Base-by-base conservation (phyloP, 768 basidiomycete genomes). In the Tricholoma bakamatsutake region DNA sequence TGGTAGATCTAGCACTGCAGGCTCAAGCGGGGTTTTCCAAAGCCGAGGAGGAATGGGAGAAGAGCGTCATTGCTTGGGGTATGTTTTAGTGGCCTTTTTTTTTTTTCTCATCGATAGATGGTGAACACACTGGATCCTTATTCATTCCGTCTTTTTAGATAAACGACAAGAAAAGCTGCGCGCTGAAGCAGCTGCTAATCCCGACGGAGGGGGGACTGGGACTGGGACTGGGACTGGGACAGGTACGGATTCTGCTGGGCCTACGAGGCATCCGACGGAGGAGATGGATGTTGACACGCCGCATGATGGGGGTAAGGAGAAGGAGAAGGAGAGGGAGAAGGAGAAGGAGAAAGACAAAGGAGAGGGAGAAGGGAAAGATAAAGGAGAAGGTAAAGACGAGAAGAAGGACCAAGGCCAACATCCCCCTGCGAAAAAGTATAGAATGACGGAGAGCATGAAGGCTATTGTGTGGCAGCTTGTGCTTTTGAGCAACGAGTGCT, bases 381-480 rank as follows among this genome's bases (percentile, higher is more conserved):
- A 55, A 24, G 64, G 54, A 17, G 64, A 66, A 27, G 62, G 64
- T 45, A 66, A 64, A 2, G 71, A 69, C 15, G 71, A 62, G 30
- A 64, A 74, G 33, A 71, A 67, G 56, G 68, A 71, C 46, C 68
- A 59, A 35, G 73, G 75, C 17, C 64, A 76, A 13, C 84, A 88
- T 39, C 83, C 88, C 42, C 91, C 93, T 0, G 73, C 76, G 62
- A 87, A 88, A 72, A 85, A 84, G 69, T 96, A 88, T 67, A 72
- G 85, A 4, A 71, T 93, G 74, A 90, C 87, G 37, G 93, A 94
- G 56, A 66, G 68, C 57, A 90, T 95, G 88, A 90, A 90, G 74
- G 69, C 68, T 39, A 79, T 83, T 28, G 81, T 94, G 59, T 94
- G 89, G 89, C 80, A 87, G 67, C 74, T 93, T 6, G 88, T 91